Evolutionary conservation across 2,329 filamentous ascomycete species (phyloP).

Genomic region (Alternaria burnsii): DNA sequence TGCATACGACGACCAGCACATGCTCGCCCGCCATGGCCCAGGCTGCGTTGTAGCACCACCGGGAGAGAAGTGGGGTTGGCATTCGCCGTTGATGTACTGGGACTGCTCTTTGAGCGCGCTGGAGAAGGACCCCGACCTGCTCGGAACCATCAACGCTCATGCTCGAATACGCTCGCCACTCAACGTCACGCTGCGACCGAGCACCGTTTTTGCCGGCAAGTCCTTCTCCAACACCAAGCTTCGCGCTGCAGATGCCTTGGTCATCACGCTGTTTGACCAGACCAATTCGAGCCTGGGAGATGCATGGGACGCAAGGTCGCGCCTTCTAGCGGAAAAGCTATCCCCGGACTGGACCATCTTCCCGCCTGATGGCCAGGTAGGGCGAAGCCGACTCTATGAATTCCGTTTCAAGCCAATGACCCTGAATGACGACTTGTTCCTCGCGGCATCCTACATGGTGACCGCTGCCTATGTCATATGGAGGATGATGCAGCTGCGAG

Average conservation of each 20-base stretch:
- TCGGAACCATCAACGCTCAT: conserved; percentile 73
- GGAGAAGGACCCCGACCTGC: conserved; percentile 67
- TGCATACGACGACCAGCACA: conserved; percentile 6
- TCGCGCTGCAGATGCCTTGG: conserved; percentile 77
- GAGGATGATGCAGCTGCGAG: conserved; percentile 73
- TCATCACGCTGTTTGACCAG: conserved; percentile 78
- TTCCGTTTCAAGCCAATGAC: conserved; percentile 82
- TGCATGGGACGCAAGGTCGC: conserved; percentile 70
- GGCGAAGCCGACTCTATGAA: conserved; percentile 72
- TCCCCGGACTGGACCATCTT: conserved; percentile 71
- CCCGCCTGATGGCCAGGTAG: conserved; percentile 64
- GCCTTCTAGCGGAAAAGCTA: conserved; percentile 60
- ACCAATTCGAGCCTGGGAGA: conserved; percentile 69
- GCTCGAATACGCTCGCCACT: conserved; percentile 70
- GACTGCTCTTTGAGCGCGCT: conserved; percentile 70
- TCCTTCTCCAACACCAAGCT: conserved; percentile 73
- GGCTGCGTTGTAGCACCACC: conserved; percentile 53
- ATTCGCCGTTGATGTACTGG: conserved; percentile 87
- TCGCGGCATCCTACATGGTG: conserved; percentile 71
- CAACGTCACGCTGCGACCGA: conserved; percentile 78
- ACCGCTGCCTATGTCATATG: conserved; percentile 71
- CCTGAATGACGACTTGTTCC: conserved; percentile 67
- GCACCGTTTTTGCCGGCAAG: conserved; percentile 85
- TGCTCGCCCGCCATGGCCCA: conserved; percentile 22
- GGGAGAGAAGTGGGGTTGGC: conserved; percentile 76